phyloP scores from a whole-genome alignment of 164 flowering plant genomes.

The Sextonia rubra region DNA sequence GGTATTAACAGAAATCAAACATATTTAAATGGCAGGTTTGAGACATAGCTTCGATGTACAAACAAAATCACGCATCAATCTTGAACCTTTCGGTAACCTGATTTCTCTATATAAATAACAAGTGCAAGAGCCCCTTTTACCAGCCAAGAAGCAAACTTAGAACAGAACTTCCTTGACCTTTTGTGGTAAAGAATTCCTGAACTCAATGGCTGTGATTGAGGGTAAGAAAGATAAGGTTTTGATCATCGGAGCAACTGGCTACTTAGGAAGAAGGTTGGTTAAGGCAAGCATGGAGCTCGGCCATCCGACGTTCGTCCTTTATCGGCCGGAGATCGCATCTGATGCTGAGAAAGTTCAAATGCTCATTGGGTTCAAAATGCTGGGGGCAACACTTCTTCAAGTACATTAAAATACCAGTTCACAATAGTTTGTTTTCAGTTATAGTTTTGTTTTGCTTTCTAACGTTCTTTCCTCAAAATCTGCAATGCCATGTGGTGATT shows the following conservation, averaged over 20 bases:
- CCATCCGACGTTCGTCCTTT: constrained; percentile 48
- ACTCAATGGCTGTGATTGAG: neutral
- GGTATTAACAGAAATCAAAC: too few relatives aligned
- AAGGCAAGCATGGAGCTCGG: constrained; percentile 50
- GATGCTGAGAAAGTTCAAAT: constrained; percentile 57
- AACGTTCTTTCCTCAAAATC: neutral
- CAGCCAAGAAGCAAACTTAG: too few relatives aligned
- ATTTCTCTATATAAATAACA: too few relatives aligned
- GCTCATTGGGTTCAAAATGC: constrained; percentile 39
- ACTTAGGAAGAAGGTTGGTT: constrained; percentile 56
- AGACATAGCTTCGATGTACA: too few relatives aligned
- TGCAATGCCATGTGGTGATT: too few relatives aligned
- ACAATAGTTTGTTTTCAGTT: neutral
- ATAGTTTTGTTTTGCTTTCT: neutral
- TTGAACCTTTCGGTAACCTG: too few relatives aligned
- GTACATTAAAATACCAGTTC: neutral
- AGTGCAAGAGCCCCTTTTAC: too few relatives aligned
- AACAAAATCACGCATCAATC: too few relatives aligned
- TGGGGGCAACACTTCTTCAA: constrained; percentile 31
- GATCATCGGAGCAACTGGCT: constrained; percentile 69
- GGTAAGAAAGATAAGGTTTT: constrained; percentile 50
- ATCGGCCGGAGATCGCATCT: constrained; percentile 48
- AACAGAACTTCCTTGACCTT: too few relatives aligned
- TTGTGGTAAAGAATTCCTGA: too few relatives aligned
- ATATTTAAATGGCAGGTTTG: too few relatives aligned